Conservation (phyloP, 306 rosid genomes). For the Ormosia emarginata region DNA sequence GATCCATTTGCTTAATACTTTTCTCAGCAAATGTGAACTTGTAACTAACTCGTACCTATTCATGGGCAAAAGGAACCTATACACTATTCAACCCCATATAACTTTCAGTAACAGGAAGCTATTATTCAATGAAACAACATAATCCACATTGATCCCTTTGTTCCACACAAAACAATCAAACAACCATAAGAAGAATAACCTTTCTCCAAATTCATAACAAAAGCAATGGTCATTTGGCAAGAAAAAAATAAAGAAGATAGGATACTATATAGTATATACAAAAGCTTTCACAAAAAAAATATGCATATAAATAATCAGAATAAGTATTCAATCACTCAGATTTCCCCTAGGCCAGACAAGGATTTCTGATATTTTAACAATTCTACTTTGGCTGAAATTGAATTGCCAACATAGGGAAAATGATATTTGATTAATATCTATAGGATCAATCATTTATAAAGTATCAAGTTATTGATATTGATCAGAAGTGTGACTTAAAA, state of each 20-base stretch:
- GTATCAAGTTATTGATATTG: neutral
- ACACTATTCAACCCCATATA: neutral
- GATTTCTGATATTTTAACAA: neutral
- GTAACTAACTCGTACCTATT: neutral
- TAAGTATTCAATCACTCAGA: neutral
- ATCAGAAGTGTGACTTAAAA: neutral
- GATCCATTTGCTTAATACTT: neutral
- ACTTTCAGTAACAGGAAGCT: neutral
- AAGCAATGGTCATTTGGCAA: neutral
- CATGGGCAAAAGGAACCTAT: neutral
- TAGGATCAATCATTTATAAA: neutral
- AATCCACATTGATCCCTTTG: neutral
- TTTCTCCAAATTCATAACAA: neutral
- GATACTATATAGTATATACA: neutral
- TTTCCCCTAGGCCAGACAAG: neutral
- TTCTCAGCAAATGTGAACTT: neutral
- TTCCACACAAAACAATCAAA: neutral
- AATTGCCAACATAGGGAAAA: neutral
- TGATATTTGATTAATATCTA: neutral
- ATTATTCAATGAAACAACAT: neutral
- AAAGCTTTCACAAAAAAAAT: neutral
- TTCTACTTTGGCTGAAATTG: neutral
- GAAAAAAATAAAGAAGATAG: neutral
- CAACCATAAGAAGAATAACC: neutral
- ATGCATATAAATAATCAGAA: neutral